Evolutionary conservation across 106 monocot species (phyloP).

Genomic region (Platanthera guangdongensis): DNA sequence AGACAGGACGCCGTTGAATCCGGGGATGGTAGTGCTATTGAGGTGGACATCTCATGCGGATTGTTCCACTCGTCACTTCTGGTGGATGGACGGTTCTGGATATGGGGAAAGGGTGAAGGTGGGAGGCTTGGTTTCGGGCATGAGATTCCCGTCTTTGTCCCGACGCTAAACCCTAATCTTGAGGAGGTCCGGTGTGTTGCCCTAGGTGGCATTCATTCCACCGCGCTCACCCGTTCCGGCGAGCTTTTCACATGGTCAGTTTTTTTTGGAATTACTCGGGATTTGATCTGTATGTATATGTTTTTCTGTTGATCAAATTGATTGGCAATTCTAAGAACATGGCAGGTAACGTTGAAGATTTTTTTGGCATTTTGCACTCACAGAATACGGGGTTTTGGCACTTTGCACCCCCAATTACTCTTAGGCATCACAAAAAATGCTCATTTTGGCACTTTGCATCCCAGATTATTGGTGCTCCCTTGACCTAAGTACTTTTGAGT

Average conservation of each 20-base stretch:
- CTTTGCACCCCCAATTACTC: too few species aligned
- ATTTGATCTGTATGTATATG: neutral
- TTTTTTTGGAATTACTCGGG: neutral
- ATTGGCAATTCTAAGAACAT: neutral
- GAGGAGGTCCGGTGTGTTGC: constrained; percentile 37
- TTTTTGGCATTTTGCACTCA: too few species aligned
- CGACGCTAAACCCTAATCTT: constrained; percentile 47
- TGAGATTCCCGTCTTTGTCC: constrained; percentile 53
- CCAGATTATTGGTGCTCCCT: too few species aligned
- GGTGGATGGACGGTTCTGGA: constrained; percentile 63
- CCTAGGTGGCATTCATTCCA: constrained; percentile 84
- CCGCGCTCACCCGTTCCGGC: constrained; percentile 49
- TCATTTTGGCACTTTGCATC: too few species aligned
- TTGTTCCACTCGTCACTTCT: constrained; percentile 85
- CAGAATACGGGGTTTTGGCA: too few species aligned
- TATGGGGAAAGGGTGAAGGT: constrained; percentile 96
- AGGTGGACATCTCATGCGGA: constrained; percentile 76
- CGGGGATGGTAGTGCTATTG: constrained; percentile 2
- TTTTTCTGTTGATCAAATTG: neutral
- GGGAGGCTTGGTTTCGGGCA: constrained; percentile 85
- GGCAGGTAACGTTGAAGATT: neutral
- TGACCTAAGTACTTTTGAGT: too few species aligned
- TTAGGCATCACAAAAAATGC: too few species aligned
- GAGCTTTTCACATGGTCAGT: constrained; percentile 83
- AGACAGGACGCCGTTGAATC: neutral